These are phyloP conservation scores for Pleurotus eryngii DNA, from an alignment of 768 basidiomycete genomes.

Conservation along the genomic window DNA sequence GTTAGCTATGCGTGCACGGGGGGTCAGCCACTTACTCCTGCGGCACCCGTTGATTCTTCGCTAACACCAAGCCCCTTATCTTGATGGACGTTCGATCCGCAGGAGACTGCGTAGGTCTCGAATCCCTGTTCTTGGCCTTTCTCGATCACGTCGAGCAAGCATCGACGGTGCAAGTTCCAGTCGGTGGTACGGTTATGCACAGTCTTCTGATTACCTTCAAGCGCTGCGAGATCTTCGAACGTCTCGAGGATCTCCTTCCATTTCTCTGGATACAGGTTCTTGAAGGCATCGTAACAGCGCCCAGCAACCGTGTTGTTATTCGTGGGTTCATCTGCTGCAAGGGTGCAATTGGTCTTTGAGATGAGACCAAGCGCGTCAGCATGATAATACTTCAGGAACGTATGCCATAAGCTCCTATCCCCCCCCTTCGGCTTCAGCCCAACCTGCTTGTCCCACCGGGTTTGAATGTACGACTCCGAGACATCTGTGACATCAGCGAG, in stretches of 20 bases:
- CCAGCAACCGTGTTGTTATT: background rate
- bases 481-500: background rate
- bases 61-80: background rate
- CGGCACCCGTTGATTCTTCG: no score
- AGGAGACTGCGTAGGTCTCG: background rate
- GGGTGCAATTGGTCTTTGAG: background rate
- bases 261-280: background rate
- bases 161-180: background rate
- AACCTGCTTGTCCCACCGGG: background rate
- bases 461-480: background rate
- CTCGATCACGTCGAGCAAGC: background rate
- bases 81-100: background rate
- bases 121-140: background rate
- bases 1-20: no score
- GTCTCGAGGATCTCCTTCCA: background rate
- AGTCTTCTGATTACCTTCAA: background rate
- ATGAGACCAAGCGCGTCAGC: background rate
- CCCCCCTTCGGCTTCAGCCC: background rate
- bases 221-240: background rate
- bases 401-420: background rate
- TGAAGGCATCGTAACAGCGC: background rate
- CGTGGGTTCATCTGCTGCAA: background rate
- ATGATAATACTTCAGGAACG: background rate
- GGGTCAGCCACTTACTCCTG: no score
- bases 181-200: background rate